phyloP scores from a whole-genome alignment of 768 basidiomycete genomes.

The Leucocoprinus birnbaumii region DNA sequence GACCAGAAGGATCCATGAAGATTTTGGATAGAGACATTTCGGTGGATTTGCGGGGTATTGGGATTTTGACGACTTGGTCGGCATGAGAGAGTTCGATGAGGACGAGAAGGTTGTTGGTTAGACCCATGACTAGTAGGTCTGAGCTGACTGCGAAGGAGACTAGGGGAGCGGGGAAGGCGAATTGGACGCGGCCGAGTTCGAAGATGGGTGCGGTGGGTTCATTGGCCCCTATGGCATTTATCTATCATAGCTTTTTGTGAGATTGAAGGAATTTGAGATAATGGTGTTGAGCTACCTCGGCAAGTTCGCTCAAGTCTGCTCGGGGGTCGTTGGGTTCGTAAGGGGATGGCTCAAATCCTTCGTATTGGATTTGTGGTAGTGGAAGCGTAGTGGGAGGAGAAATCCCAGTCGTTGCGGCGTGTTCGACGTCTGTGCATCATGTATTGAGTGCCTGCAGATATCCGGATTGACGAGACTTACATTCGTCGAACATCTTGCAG shows the following conservation, averaged over 20 bases:
- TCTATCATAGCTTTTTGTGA: constrained; percentile 13
- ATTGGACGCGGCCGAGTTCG: constrained; percentile 87
- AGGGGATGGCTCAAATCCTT: constrained; percentile 84
- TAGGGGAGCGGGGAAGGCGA: constrained; percentile 81
- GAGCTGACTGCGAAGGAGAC: constrained; percentile 81
- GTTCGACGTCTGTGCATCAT: constrained; percentile 75
- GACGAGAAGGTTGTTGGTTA: constrained; percentile 72
- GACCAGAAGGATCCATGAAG: constrained; percentile 91
- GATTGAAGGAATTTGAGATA: not conserved
- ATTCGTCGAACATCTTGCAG: constrained; percentile 61
- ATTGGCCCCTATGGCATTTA: constrained; percentile 29
- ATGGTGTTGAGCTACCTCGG: constrained; percentile 20
- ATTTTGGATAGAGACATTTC: constrained; percentile 79
- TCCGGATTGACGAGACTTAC: constrained; percentile 34
- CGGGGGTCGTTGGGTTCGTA: constrained; percentile 47
- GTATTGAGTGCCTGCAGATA: constrained; percentile 11
- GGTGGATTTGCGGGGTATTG: constrained; percentile 67
- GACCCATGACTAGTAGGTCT: constrained; percentile 83
- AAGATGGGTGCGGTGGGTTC: constrained; percentile 63
- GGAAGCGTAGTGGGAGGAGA: constrained; percentile 30
- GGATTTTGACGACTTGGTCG: constrained; percentile 82
- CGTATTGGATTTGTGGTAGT: constrained; percentile 67
- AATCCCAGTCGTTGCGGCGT: constrained; percentile 53
- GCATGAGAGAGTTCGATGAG: constrained; percentile 88
- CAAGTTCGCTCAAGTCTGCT: constrained; percentile 37